Evolutionary conservation across 2,329 filamentous ascomycete genomes (phyloP), one percentile per base, ranked within the genome.

Genomic region (Hypoxylon sp.): DNA sequence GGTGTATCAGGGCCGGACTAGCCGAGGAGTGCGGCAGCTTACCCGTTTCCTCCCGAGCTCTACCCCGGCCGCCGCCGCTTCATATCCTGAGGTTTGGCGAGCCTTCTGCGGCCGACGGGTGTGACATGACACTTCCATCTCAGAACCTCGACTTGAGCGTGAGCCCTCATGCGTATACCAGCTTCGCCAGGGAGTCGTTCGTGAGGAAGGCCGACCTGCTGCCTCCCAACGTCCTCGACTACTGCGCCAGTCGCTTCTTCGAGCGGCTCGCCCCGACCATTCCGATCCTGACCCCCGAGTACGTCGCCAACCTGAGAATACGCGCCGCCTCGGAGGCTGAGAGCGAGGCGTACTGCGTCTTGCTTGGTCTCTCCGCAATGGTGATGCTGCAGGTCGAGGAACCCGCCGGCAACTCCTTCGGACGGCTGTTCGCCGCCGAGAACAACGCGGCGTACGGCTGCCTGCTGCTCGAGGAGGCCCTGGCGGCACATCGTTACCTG

Each of bases 361-460:
- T 79, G 1, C 69, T 71, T 2, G 74, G 74, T 9, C 69, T 79
- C 61, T 78, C 72, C 50, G 75, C 76, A 1, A 75, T 78, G 42
- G 74, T 78, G 0, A 63, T 78, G 1, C 69, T 79, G 1, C 77
- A 79, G 48, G 73, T 76, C 10, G 77, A 79, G 49, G 72, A 75
- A 2, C 70, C 75, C 0, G 67, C 70, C 21, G 69, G 68, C 24
- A 56, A 69, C 4, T 69, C 72, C 0, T 69, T 74, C 1, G 67
- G 70, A 10, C 73, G 72, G 17, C 65, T 73, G 13, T 70, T 75
- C 2, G 59, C 68, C 15, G 62, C 60, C 0, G 72, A 77, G 48
- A 73, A 69, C 43, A 76, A 78, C 52, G 67, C 67, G n/a, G 66
- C 67, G 0, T 77, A 77, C 43, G 77, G 76, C 29, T 70, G 71